These are phyloP conservation scores for Stephania cephalantha DNA, from an alignment of 164 flowering plant genomes.

Conservation along the genomic window DNA sequence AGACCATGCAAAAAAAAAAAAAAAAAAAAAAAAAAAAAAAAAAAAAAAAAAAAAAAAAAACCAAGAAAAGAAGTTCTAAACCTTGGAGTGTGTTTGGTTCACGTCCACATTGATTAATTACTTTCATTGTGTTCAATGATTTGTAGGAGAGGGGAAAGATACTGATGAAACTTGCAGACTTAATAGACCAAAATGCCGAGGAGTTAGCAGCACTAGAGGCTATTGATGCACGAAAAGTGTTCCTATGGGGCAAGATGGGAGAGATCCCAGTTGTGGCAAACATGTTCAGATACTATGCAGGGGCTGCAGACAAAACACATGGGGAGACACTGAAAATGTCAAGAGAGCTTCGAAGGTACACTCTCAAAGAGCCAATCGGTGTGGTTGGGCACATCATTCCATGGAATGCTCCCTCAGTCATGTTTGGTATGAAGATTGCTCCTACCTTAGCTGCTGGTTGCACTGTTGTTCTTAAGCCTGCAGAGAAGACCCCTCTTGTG, in stretches of 20 bases:
- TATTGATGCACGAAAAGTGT: conserved; percentile 61
- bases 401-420: conserved; percentile 58
- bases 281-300: conserved; percentile 61
- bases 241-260: conserved; percentile 17
- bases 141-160: conserved; percentile 57
- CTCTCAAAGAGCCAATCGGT: conserved; percentile 66
- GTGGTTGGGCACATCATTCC: conserved; percentile 75
- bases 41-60: too few relatives aligned
- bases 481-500: conserved; percentile 75
- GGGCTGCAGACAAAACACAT: conserved; percentile 82
- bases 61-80: too few relatives aligned
- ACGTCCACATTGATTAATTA: too few relatives aligned
- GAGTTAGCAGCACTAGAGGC: conserved; percentile 62
- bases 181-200: conserved; percentile 51
- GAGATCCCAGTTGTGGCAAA: conserved; percentile 46
- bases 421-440: conserved; percentile 45
- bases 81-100: too few relatives aligned
- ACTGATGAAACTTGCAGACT: conserved; percentile 61
- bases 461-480: conserved; percentile 78
- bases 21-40: too few relatives aligned
- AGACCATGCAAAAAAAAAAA: too few relatives aligned
- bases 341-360: conserved; percentile 42
- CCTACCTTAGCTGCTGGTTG: conserved; percentile 87
- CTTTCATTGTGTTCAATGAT: not conserved
- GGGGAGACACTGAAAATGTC: conserved; percentile 67